Evolutionary conservation across 345 rosid species (phyloP), one percentile per base, ranked within the genome.

Genomic region (Rhizophora mangle): DNA sequence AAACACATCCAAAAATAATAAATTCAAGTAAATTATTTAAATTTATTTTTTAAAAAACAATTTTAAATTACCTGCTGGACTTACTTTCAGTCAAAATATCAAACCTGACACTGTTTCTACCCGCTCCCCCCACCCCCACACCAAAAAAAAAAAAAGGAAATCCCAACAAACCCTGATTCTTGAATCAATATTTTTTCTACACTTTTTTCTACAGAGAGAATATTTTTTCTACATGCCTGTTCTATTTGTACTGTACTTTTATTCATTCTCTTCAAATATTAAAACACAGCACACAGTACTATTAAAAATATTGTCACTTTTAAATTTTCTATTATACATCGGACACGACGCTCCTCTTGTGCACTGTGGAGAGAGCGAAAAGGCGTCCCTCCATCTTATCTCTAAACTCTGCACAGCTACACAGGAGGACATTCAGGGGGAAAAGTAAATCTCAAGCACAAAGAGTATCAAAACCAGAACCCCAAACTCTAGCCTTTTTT

Each of bases 261-360:
- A 70, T 63, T 70, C 78, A 66, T 71, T 71, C 81, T 62, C 77
- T 65, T 74, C 72, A 74, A 71, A 60, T 76, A 68, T 57, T 61
- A 55, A 61, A 71, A 61, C 10, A 52, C 13, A 34, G 26, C 36
- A 30, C 13, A n/a, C 54, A 11, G n/a, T 62, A 70, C 7, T 30
- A 21, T 8, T 18, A 22, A 10, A 39, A 24, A 39, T 16, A n/a
- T 21, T 22, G 53, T 11, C 21, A 21, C 6, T 34, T 24, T 11
- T 21, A 8, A 59, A 47, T 74, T 72, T 75, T 64, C 16, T 16
- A 51, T 57, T 62, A 68, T 47, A 46, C 64, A 26, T 60, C 65
- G 68, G 69, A 34, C 61, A 64, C 54, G 73, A 68, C 22, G 58
- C 58, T 67, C 72, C 80, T 54, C 27, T 52, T 51, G 15, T 52